phyloP scores from a whole-genome alignment of 2,329 filamentous ascomycete species.

The Madurella fahalii region DNA sequence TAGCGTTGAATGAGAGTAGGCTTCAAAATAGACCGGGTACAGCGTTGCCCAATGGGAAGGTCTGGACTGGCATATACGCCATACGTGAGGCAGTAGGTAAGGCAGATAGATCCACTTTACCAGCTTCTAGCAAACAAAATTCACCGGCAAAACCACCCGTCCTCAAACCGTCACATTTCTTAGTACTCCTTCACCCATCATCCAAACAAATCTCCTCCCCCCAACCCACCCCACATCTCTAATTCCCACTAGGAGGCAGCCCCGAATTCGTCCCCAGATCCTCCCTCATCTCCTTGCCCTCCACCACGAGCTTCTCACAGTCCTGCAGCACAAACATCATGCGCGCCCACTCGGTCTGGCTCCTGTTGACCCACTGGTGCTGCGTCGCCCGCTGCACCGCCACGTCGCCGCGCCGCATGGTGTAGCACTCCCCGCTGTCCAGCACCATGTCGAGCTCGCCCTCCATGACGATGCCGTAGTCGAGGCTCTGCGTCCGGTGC shows the following conservation, averaged over 20 bases:
- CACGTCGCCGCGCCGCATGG: slow-evolving; percentile 43
- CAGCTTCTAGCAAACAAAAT: no score
- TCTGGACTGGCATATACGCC: no score
- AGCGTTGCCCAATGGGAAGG: no score
- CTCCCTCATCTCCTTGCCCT: slow-evolving; percentile 21
- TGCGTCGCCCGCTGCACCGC: slow-evolving; percentile 46
- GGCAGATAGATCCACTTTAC: no score
- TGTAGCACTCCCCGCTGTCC: slow-evolving; percentile 40
- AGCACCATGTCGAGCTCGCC: slow-evolving; percentile 45
- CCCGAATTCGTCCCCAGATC: slow-evolving; percentile 23
- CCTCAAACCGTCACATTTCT: no score
- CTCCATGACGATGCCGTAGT: slow-evolving; percentile 47
- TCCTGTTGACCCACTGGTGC: slow-evolving; percentile 43
- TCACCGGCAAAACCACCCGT: no score
- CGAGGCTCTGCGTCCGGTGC: slow-evolving; percentile 46
- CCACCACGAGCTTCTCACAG: slow-evolving; percentile 20
- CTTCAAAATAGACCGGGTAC: no score
- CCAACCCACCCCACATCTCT: neutral
- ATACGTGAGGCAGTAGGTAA: no score
- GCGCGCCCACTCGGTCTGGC: slow-evolving; percentile 38
- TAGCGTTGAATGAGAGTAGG: no score
- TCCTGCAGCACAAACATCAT: slow-evolving; percentile 34
- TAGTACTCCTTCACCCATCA: no score
- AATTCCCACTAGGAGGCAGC: slow-evolving; percentile 26
- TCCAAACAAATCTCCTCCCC: no score